Evolutionary conservation across 352 stramenopile species (phyloP).

Genomic region (Phytophthora capsici): DNA sequence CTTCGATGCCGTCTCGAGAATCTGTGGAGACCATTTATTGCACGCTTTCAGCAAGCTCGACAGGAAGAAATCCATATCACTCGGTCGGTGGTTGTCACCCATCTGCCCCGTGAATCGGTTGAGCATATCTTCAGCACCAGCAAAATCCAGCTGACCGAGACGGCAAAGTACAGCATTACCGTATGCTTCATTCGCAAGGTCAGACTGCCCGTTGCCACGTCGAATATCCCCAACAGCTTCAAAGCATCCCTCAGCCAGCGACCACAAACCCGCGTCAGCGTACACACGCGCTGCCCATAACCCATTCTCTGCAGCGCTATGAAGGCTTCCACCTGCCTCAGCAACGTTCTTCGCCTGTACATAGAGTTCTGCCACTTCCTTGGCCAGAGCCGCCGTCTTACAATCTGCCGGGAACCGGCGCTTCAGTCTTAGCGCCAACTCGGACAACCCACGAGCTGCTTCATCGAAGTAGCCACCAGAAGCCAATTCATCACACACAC

Average conservation of each 20-base stretch:
- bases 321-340: conserved; percentile 57
- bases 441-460: conserved; percentile 59
- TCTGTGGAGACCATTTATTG: conserved; percentile 60
- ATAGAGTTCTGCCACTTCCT: conserved; percentile 57
- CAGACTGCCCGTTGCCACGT: conserved; percentile 37
- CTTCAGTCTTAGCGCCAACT: conserved; percentile 68
- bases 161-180: conserved; percentile 67
- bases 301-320: conserved; percentile 57
- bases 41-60: conserved; percentile 62
- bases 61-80: conserved; percentile 64
- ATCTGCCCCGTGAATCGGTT: conserved; percentile 46
- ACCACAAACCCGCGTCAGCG: conserved; percentile 59
- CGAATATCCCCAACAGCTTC: conserved; percentile 60
- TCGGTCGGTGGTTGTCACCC: conserved; percentile 38
- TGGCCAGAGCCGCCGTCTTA: conserved; percentile 36
- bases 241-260: conserved; percentile 60
- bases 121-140: conserved; percentile 59
- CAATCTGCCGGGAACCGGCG: conserved; percentile 65
- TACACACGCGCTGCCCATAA: conserved; percentile 59
- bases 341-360: conserved; percentile 60
- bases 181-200: conserved; percentile 61
- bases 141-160: conserved; percentile 62
- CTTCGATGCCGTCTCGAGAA: conserved; percentile 56
- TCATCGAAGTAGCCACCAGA: conserved; percentile 74
- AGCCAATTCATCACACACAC: conserved; percentile 62